These are phyloP conservation scores for Pseudonectria buxi DNA, from an alignment of 2,329 filamentous ascomycete genomes.

Conservation along the genomic window DNA sequence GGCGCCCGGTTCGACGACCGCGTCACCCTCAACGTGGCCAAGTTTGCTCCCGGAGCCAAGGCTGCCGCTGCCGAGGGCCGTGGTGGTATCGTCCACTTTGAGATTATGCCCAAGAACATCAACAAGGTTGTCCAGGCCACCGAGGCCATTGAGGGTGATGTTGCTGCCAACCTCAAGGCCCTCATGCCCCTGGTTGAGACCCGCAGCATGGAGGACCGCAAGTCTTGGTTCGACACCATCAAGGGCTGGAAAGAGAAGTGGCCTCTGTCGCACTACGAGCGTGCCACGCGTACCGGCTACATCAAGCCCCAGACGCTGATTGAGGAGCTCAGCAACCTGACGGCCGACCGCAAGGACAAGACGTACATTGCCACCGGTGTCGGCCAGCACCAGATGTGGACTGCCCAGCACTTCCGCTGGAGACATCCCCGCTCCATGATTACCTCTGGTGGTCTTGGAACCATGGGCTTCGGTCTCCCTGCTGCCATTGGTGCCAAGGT, in stretches of 20 bases:
- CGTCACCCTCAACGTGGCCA: slow-evolving; percentile 72
- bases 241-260: slow-evolving; percentile 85
- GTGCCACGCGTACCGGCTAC: slow-evolving; percentile 63
- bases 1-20: slow-evolving; percentile 95
- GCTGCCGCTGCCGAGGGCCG: slow-evolving; percentile 75
- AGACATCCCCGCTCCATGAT: slow-evolving; percentile 87
- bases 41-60: slow-evolving; percentile 86
- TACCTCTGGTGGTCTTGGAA: slow-evolving; percentile 82
- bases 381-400: slow-evolving; percentile 98
- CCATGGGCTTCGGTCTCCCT: slow-evolving; percentile 90
- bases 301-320: slow-evolving; percentile 96
- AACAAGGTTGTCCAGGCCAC: slow-evolving; percentile 98
- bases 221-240: slow-evolving; percentile 87
- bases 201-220: slow-evolving; percentile 57
- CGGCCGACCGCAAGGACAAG: slow-evolving; percentile 68
- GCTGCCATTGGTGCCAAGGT: slow-evolving; percentile 95
- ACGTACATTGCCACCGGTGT: slow-evolving; percentile 92
- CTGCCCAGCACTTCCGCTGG: slow-evolving; percentile 95
- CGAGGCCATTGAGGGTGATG: slow-evolving; percentile 90
- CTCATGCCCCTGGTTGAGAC: slow-evolving; percentile 67
- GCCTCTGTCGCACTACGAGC: slow-evolving; percentile 77
- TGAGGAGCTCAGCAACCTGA: slow-evolving; percentile 80
- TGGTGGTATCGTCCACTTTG: slow-evolving; percentile 94
- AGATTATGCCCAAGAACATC: slow-evolving; percentile 99
- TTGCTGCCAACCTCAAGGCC: slow-evolving; percentile 67